These are phyloP conservation scores for Boletus vermiculosoides DNA, from an alignment of 768 basidiomycete genomes.

Conservation along the genomic window DNA sequence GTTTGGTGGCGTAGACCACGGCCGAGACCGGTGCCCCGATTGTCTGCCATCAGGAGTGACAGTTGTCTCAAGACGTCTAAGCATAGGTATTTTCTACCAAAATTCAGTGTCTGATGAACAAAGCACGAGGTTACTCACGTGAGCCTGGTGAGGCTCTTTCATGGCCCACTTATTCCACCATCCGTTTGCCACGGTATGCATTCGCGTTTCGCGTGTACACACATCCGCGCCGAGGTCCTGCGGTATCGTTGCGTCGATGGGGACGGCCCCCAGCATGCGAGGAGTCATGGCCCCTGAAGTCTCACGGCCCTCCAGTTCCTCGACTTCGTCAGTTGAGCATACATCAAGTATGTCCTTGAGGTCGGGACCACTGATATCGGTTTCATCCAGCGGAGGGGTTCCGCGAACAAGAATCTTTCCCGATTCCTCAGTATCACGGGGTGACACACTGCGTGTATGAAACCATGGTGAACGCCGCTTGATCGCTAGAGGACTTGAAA, in stretches of 20 bases:
- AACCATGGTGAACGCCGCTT: conserved; percentile 18
- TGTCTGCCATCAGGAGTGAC: conserved; percentile 45
- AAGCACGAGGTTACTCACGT: conserved; percentile 20
- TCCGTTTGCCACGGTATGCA: conserved; percentile 43
- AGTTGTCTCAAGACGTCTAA: conserved; percentile 48
- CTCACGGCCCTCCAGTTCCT: conserved; percentile 29
- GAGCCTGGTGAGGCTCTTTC: conserved; percentile 17
- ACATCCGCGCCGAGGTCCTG: conserved; percentile 27
- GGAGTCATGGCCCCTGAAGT: conserved; percentile 34
- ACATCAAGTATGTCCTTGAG: conserved; percentile 44
- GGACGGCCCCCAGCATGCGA: conserved; percentile 33
- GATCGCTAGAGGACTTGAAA: conserved; percentile 32
- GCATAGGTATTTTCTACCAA: conserved; percentile 31
- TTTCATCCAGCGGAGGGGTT: conserved; percentile 27
- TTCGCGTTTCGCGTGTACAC: conserved; percentile 30
- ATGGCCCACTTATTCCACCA: conserved; percentile 54
- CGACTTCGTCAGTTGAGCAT: conserved; percentile 46
- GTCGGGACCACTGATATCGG: conserved; percentile 38
- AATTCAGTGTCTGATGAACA: conserved; percentile 9
- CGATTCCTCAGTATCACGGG: not conserved
- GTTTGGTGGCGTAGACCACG: conserved; percentile 28
- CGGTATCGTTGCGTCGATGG: conserved; percentile 23
- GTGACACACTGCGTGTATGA: conserved; percentile 2
- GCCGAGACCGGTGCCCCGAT: conserved; percentile 26
- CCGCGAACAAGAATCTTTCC: conserved; percentile 28